Conservation (phyloP, 202 grass and related monocot species). For the Bolboschoenoplectus hybrid region DNA sequence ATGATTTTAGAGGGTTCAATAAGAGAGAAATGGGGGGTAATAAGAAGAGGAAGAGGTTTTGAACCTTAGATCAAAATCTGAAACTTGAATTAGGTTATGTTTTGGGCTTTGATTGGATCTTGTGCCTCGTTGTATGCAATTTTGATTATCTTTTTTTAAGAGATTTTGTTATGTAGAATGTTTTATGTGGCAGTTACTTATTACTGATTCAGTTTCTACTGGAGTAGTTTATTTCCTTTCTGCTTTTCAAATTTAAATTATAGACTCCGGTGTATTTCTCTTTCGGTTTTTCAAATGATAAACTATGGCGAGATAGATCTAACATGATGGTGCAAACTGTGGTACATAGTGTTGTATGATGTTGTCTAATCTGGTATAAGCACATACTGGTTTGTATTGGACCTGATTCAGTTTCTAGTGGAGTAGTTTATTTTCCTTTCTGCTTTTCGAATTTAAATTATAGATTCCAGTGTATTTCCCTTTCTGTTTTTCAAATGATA, state of each 20-base stretch:
- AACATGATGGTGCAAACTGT: background rate
- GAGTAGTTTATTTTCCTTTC: background rate
- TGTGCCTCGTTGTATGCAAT: background rate
- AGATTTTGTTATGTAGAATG: background rate
- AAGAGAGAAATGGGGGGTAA: conserved; percentile 42
- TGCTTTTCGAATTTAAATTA: background rate
- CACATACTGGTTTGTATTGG: background rate
- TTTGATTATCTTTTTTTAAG: background rate
- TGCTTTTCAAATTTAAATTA: background rate
- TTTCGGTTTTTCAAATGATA: background rate
- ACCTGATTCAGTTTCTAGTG: background rate
- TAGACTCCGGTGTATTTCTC: background rate
- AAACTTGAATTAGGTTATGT: conserved; percentile 8
- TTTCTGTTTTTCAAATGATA: background rate
- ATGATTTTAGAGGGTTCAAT: conserved; percentile 76
- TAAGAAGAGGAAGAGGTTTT: conserved; percentile 67
- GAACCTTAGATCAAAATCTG: background rate
- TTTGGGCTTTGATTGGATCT: background rate
- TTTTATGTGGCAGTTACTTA: conserved; percentile 2
- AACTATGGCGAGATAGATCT: background rate
- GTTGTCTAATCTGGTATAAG: background rate
- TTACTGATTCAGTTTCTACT: background rate
- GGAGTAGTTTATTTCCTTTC: background rate
- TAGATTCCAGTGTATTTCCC: background rate
- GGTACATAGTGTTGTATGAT: background rate